A percentile compares a stretch with the other conserved stretches of the same genome.
These are phyloP conservation scores for Hymenoscyphus fraxineus DNA, from an alignment of 2,329 filamentous ascomycete species.

Conservation along the genomic window DNA sequence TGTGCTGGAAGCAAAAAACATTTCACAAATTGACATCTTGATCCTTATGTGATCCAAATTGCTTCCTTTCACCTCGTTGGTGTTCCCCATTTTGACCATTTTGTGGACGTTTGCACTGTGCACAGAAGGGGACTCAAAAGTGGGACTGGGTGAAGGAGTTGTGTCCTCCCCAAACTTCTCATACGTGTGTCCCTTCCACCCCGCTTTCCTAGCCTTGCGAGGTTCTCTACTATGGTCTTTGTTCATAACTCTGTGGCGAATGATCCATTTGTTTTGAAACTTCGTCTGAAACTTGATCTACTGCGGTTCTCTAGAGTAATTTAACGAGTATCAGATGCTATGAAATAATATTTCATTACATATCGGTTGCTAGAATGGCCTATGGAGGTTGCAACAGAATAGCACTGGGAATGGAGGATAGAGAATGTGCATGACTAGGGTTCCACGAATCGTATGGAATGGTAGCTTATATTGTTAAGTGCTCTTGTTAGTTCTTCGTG, in stretches of 20 bases:
- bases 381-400: not conserved
- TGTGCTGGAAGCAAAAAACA: not conserved
- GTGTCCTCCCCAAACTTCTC: not conserved
- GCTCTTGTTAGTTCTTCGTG: not conserved
- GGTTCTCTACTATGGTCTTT: not conserved
- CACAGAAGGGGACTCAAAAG: not conserved
- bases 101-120: not conserved
- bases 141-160: not conserved
- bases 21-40: not conserved
- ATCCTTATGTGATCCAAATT: not conserved
- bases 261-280: not conserved
- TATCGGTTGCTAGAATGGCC: not conserved
- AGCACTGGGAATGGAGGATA: not conserved
- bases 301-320: not conserved
- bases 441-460: not conserved
- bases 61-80: not conserved
- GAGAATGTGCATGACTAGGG: not conserved
- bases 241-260: not conserved
- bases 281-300: not conserved
- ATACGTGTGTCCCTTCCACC: too few relatives aligned
- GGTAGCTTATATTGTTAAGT: not conserved
- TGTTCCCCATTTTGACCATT: not conserved
- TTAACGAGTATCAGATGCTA: not conserved
- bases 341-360: too few relatives aligned
- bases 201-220: too few relatives aligned